Evolutionary conservation across 306 rosid species (phyloP), one percentile per base, ranked within the genome.

Genomic region (Lotus japonicus): DNA sequence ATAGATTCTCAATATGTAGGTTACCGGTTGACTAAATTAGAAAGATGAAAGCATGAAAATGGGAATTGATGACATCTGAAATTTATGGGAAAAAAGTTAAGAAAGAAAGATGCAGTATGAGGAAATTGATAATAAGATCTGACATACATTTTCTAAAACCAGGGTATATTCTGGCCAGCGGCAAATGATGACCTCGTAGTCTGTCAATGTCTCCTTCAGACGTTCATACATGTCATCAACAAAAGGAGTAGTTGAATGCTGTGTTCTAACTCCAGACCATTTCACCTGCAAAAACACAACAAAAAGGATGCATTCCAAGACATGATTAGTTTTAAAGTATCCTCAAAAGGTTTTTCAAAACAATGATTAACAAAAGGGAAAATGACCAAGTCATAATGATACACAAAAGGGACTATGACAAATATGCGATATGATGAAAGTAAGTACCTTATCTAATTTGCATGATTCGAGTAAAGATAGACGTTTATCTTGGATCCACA

Each of bases 211-310:
- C 81, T 81, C 96, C 79, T 85, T 88, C 79, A 95, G 84, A 63
- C 88, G 92, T 39, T 90, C 95, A 77, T 90, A 95, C 95, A 95
- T 90, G 61, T 95, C 99, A 85, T 86, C 99, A 36, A 95, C 79
- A 84, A 95, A 95, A 57, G 99, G 99, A 71, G 99, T 95, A 3
- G 99, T 95, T 43, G 92, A 90, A 80, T 95, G 99, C 26, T 73
- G 96, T 36, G 97, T 95, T 81, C 84, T 87, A 66, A 88, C 96
- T 72, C 99, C 99, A 2, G 97, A 87, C 99, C 99, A 90, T 81
- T 95, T 95, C 44, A 95, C 96, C 99, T 95, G 87, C 83, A 84
- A 82, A 59, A 70, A 46, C 26, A 69, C 60, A 45, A 18, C 43
- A 46, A 76, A 46, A 33, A 62, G 44, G 42, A 59, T n/a, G n/a